Conservation (phyloP, 2,329 filamentous ascomycete species). For the Orbilia blumenaviensis region DNA sequence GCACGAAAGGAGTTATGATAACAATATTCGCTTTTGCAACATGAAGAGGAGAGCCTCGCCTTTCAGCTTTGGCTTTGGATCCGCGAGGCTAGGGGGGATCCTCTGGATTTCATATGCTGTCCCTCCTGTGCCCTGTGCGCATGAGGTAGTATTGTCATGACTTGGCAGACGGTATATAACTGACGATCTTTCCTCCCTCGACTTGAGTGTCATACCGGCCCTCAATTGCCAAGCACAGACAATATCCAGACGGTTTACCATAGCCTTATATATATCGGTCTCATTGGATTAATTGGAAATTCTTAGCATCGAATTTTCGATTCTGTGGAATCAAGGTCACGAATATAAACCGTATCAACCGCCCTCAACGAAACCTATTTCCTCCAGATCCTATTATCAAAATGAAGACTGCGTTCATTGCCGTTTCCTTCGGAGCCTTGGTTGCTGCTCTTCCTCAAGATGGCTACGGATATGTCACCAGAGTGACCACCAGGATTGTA, state of each 20-base stretch:
- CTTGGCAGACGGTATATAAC: constrained; percentile 52
- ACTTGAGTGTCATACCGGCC: background rate
- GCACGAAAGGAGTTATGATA: background rate
- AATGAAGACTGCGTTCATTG: constrained; percentile 34
- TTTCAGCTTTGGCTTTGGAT: constrained; percentile 22
- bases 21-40: constrained; percentile 4
- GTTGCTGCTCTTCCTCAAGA: constrained; percentile 32
- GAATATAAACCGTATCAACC: no score
- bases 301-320: constrained; percentile 1
- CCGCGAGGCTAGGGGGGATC: constrained; percentile 25
- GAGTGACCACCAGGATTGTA: constrained; percentile 8
- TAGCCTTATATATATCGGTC: constrained; percentile 28
- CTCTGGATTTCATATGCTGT: background rate
- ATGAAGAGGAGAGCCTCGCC: background rate
- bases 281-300: background rate
- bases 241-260: background rate
- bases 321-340: background rate
- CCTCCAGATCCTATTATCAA: background rate
- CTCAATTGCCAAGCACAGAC: constrained; percentile 19
- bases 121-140: constrained; percentile 10
- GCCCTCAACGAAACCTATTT: background rate
- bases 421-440: constrained; percentile 28
- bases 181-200: constrained; percentile 41
- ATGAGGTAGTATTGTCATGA: constrained; percentile 43
- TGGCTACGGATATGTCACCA: constrained; percentile 3